These are phyloP conservation scores for Cyberlindnera euphorbiae DNA, from an alignment of 805 yeast genomes.

Conservation along the genomic window DNA sequence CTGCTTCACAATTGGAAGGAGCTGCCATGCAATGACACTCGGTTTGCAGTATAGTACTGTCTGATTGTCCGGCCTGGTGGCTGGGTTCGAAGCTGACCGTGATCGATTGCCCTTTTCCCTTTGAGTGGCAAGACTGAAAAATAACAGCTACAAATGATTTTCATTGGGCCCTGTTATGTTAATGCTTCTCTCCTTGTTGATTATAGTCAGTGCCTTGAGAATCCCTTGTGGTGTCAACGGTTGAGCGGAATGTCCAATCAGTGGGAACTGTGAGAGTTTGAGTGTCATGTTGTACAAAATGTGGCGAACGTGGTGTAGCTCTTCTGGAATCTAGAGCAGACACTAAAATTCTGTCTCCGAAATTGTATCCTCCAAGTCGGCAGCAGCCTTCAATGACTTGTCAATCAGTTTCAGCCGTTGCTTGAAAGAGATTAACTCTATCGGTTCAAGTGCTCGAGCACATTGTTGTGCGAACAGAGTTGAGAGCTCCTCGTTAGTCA, in stretches of 20 bases:
- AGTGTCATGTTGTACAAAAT: constrained; percentile 37
- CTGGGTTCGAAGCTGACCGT: neutral
- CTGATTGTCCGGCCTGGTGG: constrained; percentile 13
- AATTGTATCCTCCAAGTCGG: neutral
- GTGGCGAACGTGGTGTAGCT: constrained; percentile 27
- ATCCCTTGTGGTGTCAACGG: constrained; percentile 35
- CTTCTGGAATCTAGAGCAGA: constrained; percentile 34
- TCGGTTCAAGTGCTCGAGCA: constrained; percentile 28
- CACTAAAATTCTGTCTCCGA: constrained; percentile 23
- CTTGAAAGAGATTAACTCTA: constrained; percentile 31
- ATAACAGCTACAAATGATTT: constrained; percentile 42
- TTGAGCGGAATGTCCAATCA: constrained; percentile 25
- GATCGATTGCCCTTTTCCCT: neutral
- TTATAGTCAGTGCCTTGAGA: constrained; percentile 38
- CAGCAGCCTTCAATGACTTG: constrained; percentile 7
- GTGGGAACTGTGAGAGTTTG: constrained; percentile 47
- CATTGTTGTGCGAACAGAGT: constrained; percentile 29
- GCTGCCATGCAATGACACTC: constrained; percentile 23
- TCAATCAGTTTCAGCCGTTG: constrained; percentile 20
- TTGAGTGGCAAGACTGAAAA: constrained; percentile 37
- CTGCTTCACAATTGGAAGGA: constrained; percentile 33
- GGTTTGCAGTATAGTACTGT: constrained; percentile 12
- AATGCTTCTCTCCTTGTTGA: constrained; percentile 40
- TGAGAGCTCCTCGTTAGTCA: constrained; percentile 22
- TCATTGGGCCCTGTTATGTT: constrained; percentile 32